Evolutionary conservation across 2,329 filamentous ascomycete genomes (phyloP), one percentile per base, ranked within the genome.

Genomic region (Neofusicoccum umdonicola): DNA sequence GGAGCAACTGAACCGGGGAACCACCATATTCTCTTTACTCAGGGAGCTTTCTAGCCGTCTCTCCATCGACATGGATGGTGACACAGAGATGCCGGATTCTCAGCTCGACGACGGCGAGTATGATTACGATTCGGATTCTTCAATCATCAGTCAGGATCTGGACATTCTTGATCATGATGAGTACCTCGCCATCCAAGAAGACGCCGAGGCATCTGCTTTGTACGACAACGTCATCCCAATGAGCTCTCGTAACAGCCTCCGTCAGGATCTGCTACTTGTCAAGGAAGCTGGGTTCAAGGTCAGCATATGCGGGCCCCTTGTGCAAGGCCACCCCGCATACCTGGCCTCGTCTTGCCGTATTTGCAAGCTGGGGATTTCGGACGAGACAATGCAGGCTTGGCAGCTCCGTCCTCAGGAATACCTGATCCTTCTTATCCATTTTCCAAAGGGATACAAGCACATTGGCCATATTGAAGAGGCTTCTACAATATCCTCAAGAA

Each of bases 331-430:
- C 65, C 80, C 74, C 31, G 79, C 81, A 61, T 84, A 85, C 66
- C 75, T 95, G 17, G 87, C 87, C 4, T 76, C 95, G 1, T 92
- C 92, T 0, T 84, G 90, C 35, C 87, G 87, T 3, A 85, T 91
- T 35, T 80, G 83, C 3, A 90, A 90, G 69, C 84, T 97, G 1
- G 87, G 85, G 0, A 85, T 97, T 12, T 89, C 91, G 0, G 83
- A 89, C 42, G 90, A 93, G 71, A 88, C 87, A 0, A 85, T 92
- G 76, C 83, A 89, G 71, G 90, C 92, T 1, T 97, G 93, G 93
- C 84, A 89, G 66, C 74, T 97, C 11, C 77, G 84, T 13, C 77
- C 82, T 0, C 76, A 81, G 0, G 88, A 93, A 39, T 93, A 94
- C 71, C 75, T 96, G 44, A 84, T 94, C 4, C 80, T 96, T 4